Evolutionary conservation across 2,329 filamentous ascomycete genomes (phyloP), one percentile per base, ranked within the genome.

Genomic region (Cladorrhinum sp.): DNA sequence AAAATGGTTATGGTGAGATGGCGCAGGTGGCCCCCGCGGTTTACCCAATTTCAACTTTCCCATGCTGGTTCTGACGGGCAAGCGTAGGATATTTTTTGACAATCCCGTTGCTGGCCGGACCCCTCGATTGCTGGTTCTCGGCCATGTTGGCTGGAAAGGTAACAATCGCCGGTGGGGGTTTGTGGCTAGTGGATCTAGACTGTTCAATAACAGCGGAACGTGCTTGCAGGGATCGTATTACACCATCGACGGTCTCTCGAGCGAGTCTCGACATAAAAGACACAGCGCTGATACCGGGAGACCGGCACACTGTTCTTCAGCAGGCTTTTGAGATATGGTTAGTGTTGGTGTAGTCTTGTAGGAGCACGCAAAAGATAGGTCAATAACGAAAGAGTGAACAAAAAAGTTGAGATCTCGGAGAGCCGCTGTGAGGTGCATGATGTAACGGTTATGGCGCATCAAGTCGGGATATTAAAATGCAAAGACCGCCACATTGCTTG

Each of bases 1-100:
- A 24, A 7, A 38, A 29, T 23, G 13, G 6, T n/a, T 36, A 63
- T 59, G 59, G 29, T 63, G 59, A 61, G 58, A 64, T 60, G 52
- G 50, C 32, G 16, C 32, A 13, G 32, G 16, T 36, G 32, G 12
- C 12, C 32, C 32, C 55, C 13, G 54, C 54, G 18, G 45, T 58
- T 12, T 13, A 32, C 16, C 38, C 32, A 3, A 8, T 22, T 25
- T 9, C 22, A 45, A 16, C 9, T 29, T 9, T 2, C 27, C 48
- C 22, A 27, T 25, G 48, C 10, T 7, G 25, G 23, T 25, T 36
- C 24, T 24, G n/a, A 36, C 10, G 36, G 18, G 10, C 22, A 20
- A 36, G 52, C 29, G 32, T 52, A 59, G 32, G 49, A 55, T 38
- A 3, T 58, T 23, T 55, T 58, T 23, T 55, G 24, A 38, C 38